phyloP scores from a whole-genome alignment of 345 rosid genomes.

The Citrus unshiu region DNA sequence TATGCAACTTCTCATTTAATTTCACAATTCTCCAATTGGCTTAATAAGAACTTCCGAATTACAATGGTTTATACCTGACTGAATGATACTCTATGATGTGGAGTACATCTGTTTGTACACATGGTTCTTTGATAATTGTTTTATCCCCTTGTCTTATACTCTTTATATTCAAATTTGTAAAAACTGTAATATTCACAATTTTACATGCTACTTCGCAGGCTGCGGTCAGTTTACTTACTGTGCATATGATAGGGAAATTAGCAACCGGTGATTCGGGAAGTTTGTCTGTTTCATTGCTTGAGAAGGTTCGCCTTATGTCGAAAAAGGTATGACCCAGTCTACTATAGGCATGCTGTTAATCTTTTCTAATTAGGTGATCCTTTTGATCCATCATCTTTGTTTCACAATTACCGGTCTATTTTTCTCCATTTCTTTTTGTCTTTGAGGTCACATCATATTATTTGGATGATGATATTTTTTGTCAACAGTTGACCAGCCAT shows the following conservation, averaged over 20 bases:
- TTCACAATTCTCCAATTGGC: not conserved
- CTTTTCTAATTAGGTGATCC: not conserved
- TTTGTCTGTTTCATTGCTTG: constrained; percentile 59
- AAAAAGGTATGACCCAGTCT: constrained; percentile 43
- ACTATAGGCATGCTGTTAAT: not conserved
- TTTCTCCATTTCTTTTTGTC: not conserved
- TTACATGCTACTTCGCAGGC: constrained; percentile 47
- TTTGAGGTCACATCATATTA: constrained; percentile 10
- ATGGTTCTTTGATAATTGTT: not conserved
- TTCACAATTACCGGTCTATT: not conserved
- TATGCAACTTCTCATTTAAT: not conserved
- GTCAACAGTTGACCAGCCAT: constrained; percentile 61
- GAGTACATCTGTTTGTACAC: not conserved
- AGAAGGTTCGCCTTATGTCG: constrained; percentile 45
- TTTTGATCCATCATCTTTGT: not conserved
- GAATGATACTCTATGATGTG: not conserved
- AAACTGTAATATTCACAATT: not conserved
- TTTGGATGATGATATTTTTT: constrained; percentile 23
- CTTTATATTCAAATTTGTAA: not conserved
- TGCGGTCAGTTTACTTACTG: constrained; percentile 58
- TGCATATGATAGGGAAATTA: constrained; percentile 67
- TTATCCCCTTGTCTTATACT: not conserved
- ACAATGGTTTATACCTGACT: not conserved
- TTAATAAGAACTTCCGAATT: not conserved
- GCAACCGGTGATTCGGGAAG: constrained; percentile 57